Base-by-base conservation (phyloP, 306 rosid species). In the Phaseolus lunatus region DNA sequence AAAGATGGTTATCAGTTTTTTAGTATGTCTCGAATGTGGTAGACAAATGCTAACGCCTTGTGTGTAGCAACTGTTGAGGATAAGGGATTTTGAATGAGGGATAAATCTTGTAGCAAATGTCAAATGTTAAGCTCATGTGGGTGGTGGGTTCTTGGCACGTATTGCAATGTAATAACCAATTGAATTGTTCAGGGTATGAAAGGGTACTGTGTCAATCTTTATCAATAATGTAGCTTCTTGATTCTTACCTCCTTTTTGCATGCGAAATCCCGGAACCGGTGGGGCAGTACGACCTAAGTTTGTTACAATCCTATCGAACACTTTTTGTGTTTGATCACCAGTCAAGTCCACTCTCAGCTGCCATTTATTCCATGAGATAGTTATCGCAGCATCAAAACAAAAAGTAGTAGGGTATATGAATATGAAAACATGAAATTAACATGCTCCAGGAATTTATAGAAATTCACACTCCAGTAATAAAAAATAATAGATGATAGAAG, bases 231-330 rank as follows among this genome's bases (percentile, higher is more conserved):
- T 52, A 59, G 77, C 45, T 52, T 33, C 47, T 59, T 86, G 77
- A 27, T 61, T 33, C 47, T 59, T 86, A 94, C 98, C 98, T 89
- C 98, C 97, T 81, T 94, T 94, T 77, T 80, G 88, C 80, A 80
- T 81, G 50, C 94, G 94, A 85, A 94, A 94, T 84, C 97, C 98
- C 0, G 97, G 97, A 77, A 90, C 84, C 0, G 96, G 96, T 5
- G 98, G 97, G 15, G 94, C 97, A 5, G 88, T 81, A 49, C 85
- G 87, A 35, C 89, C 93, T 78, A 94, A 90, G 77, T 85, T 84
- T 69, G 73, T 39, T 72, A 94, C 85, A 78, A 85, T 86, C 77
- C 52, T 73, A 59, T 89, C 92, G 72, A 89, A 94, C 68, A 90
- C 87, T 82, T 64, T 87, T 63, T 86, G 83, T 16, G 97, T 91